Percentiles rank a stretch among this genome's conserved stretches.
These are phyloP conservation scores for Penicillium paneum DNA, from an alignment of 2,329 filamentous ascomycete genomes.

Conservation along the genomic window DNA sequence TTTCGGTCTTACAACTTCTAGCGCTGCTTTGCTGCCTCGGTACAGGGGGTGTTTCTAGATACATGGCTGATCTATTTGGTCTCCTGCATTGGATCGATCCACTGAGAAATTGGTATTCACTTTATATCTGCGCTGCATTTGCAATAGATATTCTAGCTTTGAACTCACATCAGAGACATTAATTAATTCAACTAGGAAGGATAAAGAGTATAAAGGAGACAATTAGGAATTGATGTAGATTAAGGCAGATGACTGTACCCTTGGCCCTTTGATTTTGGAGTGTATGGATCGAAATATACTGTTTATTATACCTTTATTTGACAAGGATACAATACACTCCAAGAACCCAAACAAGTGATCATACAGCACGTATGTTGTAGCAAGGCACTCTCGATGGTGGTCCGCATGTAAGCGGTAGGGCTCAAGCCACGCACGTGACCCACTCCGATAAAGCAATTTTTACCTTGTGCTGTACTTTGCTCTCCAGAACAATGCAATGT, in stretches of 20 bases:
- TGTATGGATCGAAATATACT: not conserved
- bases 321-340: not conserved
- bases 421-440: not conserved
- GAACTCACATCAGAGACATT: not conserved
- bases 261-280: not conserved
- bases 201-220: not conserved
- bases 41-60: not conserved
- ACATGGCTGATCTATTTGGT: not conserved
- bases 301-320: not conserved
- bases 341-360: not conserved
- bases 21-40: not conserved
- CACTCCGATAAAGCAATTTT: not conserved
- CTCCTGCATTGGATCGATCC: no score
- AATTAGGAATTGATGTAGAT: not conserved
- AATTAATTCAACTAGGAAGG: not conserved
- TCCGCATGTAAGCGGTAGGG: not conserved
- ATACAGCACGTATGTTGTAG: not conserved
- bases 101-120: no score
- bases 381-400: not conserved
- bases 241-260: not conserved
- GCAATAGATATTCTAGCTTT: not conserved
- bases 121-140: no score
- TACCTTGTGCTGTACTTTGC: not conserved
- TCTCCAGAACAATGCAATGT: not conserved
- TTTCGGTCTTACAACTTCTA: not conserved